Base-by-base conservation (phyloP, 495 filamentous ascomycete genomes). In the Aspergillus egyptiacus region DNA sequence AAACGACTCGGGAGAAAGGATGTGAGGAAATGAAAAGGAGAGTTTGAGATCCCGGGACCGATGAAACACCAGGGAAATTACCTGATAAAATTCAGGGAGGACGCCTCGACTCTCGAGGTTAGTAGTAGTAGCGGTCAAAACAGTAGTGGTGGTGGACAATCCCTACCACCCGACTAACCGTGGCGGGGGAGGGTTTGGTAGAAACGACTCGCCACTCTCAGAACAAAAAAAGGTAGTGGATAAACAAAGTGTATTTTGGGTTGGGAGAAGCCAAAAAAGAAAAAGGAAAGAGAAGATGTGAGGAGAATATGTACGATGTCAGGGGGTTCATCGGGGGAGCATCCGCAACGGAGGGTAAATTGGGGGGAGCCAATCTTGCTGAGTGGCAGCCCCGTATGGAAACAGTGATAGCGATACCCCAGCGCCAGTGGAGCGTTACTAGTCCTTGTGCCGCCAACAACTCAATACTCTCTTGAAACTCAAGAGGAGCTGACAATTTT, bases 51-150 rank as follows among this genome's bases (percentile, higher is more conserved):
- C 42, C 45, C 40, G 38, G 28, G 50, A 28, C 49, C 32, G 51
- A 37, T 56, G 57, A 63, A 59, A 58, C 57, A 45, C 36, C 41
- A 34, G 54, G 60, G 57, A 60, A 56, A 60, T 63, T 60, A 60
- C 52, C n/a, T 17, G 54, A 53, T 49, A 46, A 56, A 55, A 58
- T 59, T 56, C 54, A 59, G 60, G 56, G 19, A 53, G 48, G 57
- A 32, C 13, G 43, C 48, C 51, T 51, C n/a, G 46, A 38, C 20
- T 50, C 51, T 50, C n/a, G 46, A 39, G 33, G 6, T 35, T 53
- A 41, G 58, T 58, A 61, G 58, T 58, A 61, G 54, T 62, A 63
- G 60, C 60, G 60, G 60, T 63, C 60, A 63, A 63, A 63, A 59
- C 60, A 39, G 54, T 53, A 32, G 40, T 43, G 27, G 37, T 46